Evolutionary conservation across 805 yeast genomes (phyloP).

Genomic region (Candida fluviatilis): DNA sequence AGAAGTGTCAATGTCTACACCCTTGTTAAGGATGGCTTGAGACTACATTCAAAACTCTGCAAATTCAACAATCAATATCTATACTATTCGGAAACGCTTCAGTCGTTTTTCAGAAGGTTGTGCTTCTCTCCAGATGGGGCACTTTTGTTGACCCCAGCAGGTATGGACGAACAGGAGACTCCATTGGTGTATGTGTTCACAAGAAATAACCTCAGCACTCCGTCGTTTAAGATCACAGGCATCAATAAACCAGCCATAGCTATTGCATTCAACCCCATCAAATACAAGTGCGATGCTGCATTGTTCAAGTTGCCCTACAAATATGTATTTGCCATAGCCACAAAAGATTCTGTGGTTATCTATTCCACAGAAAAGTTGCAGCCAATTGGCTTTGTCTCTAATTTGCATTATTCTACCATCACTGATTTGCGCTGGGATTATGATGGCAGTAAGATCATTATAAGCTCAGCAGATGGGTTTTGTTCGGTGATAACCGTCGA

Average conservation of each 20-base stretch:
- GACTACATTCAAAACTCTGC: neutral
- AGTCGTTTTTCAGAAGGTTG: slow-evolving; percentile 85
- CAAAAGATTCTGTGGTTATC: slow-evolving; percentile 76
- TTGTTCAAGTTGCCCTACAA: slow-evolving; percentile 66
- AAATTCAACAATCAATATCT: slow-evolving; percentile 20
- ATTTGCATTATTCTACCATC: slow-evolving; percentile 81
- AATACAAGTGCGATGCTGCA: slow-evolving; percentile 36
- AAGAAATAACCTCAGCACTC: slow-evolving; percentile 65
- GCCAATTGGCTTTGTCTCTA: slow-evolving; percentile 72
- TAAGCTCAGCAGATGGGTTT: slow-evolving; percentile 91
- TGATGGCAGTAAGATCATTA: slow-evolving; percentile 66
- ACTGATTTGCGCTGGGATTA: slow-evolving; percentile 85
- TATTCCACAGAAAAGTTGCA: slow-evolving; percentile 71
- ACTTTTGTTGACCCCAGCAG: slow-evolving; percentile 74
- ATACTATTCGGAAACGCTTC: slow-evolving; percentile 82
- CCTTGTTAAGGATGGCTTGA: slow-evolving; percentile 5
- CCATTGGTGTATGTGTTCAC: slow-evolving; percentile 73
- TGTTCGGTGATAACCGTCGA: slow-evolving; percentile 65
- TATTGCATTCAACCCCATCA: slow-evolving; percentile 67
- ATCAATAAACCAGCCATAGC: slow-evolving; percentile 82
- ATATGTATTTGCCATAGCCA: slow-evolving; percentile 88
- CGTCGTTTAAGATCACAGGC: slow-evolving; percentile 77
- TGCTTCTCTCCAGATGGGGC: slow-evolving; percentile 89
- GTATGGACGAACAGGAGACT: slow-evolving; percentile 35
- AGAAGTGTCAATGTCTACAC: slow-evolving; percentile 69